These are phyloP conservation scores for Lactarius sp. DNA, from an alignment of 768 basidiomycete genomes.

Conservation along the genomic window DNA sequence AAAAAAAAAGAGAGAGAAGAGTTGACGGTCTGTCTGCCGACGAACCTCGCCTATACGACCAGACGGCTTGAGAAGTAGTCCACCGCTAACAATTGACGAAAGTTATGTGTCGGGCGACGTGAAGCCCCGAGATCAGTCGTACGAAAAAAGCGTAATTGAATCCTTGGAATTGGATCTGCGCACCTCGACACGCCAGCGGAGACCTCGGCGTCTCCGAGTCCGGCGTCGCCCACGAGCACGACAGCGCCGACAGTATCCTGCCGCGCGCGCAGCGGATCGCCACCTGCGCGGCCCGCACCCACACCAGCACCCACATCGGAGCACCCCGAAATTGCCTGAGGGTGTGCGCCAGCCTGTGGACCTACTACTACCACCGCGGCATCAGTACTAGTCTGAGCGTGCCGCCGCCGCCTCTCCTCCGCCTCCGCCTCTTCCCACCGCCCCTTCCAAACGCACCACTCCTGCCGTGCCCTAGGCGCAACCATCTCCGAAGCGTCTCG, in stretches of 20 bases:
- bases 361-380: neutral
- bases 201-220: conserved; percentile 35
- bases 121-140: too few species aligned
- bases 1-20: neutral
- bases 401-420: conserved; percentile 5
- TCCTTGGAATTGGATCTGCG: neutral
- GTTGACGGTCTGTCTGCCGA: neutral
- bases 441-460: conserved; percentile 61
- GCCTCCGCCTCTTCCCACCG: conserved; percentile 2
- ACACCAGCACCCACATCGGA: too few species aligned
- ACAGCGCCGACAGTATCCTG: conserved; percentile 87
- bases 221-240: conserved; percentile 39
- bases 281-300: too few species aligned
- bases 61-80: conserved; percentile 68
- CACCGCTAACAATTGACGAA: conserved; percentile 47
- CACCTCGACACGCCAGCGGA: conserved; percentile 78
- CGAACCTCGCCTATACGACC: conserved; percentile 73
- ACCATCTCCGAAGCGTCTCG: conserved; percentile 42
- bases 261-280: conserved; percentile 26
- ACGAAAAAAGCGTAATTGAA: neutral
- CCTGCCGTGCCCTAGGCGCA: conserved; percentile 41
- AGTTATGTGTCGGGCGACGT: neutral
- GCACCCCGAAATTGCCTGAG: too few species aligned
- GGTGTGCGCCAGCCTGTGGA: too few species aligned
- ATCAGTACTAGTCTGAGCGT: neutral